Evolutionary conservation across 257 asterid genomes (phyloP), one percentile per base, ranked within the genome.

Genomic region (Verbena officinalis): DNA sequence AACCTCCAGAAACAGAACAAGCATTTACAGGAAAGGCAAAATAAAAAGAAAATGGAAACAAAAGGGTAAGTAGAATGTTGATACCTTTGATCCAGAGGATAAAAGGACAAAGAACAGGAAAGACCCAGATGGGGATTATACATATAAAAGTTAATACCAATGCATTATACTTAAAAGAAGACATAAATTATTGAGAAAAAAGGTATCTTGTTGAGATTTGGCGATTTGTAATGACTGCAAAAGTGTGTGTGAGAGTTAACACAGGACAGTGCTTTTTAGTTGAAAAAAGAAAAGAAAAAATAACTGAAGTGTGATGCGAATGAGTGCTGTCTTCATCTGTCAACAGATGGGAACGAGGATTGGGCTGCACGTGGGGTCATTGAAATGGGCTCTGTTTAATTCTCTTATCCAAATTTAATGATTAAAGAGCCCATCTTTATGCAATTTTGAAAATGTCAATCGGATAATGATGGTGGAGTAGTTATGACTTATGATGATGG

Each of bases 311-410:
- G 55, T 56, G 64, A 61, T 69, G 55, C 76, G 73, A 49, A 66
- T 11, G 72, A 67, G 72, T 56, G 64, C 69, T 70, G 84, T 78
- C 80, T 59, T 71, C 53, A 39, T 73, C 83, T 74, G 79, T 65
- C 78, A 70, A 64, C 49, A 71, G 50, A 64, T 34, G 69, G 55
- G 67, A 36, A 9, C 33, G 36, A 68, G 24, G 44, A 77, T 68
- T 80, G 78, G 86, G 76, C 80, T 70, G 66, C 83, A 78, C 76
- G 71, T 78, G 86, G 68, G 30, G 40, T 72, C 14, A 69, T 7
- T 20, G 20, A 12, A 40, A 69, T 74, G 70, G 77, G 70, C 74
- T 52, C 69, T 57, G 17, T 48, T 43, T 17, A 51, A 34, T 44
- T 58, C 64, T 40, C 53, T 30, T 9, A 21, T 45, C 61, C 46